phyloP scores from a whole-genome alignment of 1,284 basidiomycete genomes.

The Marasmius oreades region DNA sequence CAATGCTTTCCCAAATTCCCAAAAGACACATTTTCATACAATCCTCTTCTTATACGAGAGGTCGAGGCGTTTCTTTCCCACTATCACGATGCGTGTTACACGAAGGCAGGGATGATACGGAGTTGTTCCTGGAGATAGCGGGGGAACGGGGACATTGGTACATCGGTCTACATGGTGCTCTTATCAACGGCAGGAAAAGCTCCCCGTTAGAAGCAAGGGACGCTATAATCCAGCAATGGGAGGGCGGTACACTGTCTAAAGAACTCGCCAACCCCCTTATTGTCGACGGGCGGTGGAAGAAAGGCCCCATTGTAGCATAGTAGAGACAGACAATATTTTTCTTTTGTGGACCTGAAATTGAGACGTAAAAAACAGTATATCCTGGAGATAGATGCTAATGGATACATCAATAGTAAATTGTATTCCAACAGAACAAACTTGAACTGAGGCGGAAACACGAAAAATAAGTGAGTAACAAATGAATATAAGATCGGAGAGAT shows the following conservation, averaged over 20 bases:
- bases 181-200: slow-evolving; percentile 29
- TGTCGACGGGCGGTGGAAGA: slow-evolving; percentile 24
- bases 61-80: slow-evolving; percentile 32
- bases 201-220: slow-evolving; percentile 18
- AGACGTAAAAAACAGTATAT: neutral
- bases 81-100: slow-evolving; percentile 28
- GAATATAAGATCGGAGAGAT: neutral
- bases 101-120: slow-evolving; percentile 31
- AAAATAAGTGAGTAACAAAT: neutral
- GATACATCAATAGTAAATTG: neutral
- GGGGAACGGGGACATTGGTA: slow-evolving; percentile 39
- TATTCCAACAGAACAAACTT: too few relatives aligned
- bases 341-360: too few relatives aligned
- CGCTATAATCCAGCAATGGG: slow-evolving; percentile 23
- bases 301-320: slow-evolving; percentile 21
- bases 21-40: slow-evolving; percentile 35
- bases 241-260: slow-evolving; percentile 18
- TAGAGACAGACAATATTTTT: too few relatives aligned
- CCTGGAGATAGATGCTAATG: neutral
- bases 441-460: neutral
- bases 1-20: neutral
- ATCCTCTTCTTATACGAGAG: slow-evolving; percentile 31
- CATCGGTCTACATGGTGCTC: slow-evolving; percentile 30
- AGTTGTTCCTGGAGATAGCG: slow-evolving; percentile 34
- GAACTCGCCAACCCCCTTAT: slow-evolving; percentile 11